Conservation (phyloP, 208 protist species). For the Phytomonas serpens region DNA sequence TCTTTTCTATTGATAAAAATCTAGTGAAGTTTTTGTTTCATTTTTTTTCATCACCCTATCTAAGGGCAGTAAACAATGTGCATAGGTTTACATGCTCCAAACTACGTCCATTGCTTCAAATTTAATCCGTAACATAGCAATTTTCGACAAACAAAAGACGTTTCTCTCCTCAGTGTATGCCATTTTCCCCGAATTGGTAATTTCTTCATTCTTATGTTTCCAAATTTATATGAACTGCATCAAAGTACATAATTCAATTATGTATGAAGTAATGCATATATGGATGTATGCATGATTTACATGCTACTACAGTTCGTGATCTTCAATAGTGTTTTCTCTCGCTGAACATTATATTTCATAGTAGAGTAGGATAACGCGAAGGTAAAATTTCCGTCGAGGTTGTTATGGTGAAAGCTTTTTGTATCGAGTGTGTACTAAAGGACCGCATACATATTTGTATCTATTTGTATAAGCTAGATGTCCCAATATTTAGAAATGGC, state of each 20-base stretch:
- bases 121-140: constrained; percentile 5
- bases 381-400: background rate
- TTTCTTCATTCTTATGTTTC: constrained; percentile 3
- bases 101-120: constrained; percentile 6
- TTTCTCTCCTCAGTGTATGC: background rate
- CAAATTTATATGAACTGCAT: background rate
- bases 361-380: background rate
- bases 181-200: background rate
- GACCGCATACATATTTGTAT: background rate
- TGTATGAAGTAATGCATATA: background rate
- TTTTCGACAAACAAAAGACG: constrained; percentile 12
- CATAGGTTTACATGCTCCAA: constrained; percentile 1
- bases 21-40: background rate
- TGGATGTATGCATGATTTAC: background rate
- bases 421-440: background rate
- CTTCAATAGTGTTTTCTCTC: constrained; percentile 11
- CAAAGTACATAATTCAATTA: background rate
- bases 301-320: background rate
- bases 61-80: background rate
- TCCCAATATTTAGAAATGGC: constrained; percentile 12
- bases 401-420: background rate
- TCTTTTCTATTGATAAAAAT: background rate
- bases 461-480: background rate
- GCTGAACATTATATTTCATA: background rate
- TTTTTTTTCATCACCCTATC: background rate